Percentiles rank a stretch among this genome's conserved stretches.
Conservation (phyloP, 345 rosid species). For the Microcos paniculata region DNA sequence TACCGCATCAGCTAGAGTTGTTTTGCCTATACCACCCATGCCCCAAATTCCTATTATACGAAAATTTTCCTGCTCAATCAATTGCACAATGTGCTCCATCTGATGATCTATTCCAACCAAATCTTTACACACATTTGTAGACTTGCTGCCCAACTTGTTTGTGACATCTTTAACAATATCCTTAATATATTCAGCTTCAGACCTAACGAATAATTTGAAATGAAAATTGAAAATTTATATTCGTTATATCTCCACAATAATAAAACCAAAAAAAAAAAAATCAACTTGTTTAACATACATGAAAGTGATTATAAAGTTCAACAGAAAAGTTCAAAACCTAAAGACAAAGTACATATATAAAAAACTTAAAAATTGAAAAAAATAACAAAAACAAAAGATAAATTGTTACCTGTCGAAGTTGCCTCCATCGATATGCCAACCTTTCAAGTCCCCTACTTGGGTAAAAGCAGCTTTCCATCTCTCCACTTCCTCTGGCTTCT, state of each 20-base stretch:
- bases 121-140: not conserved
- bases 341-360: not conserved
- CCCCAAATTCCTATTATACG: too few species aligned
- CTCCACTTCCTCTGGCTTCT: not conserved
- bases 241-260: too few species aligned
- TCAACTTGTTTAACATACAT: not conserved
- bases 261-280: not conserved
- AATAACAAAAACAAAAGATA: not conserved
- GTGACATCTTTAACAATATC: not conserved
- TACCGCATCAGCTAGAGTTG: too few species aligned
- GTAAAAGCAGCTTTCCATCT: not conserved
- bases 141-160: not conserved
- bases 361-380: too few species aligned
- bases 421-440: not conserved
- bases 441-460: not conserved
- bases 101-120: not conserved
- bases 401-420: not conserved
- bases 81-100: not conserved
- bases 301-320: too few species aligned
- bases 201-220: not conserved
- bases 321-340: too few species aligned
- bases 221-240: too few species aligned
- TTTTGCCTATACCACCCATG: too few species aligned
- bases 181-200: not conserved
- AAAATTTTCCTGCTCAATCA: not conserved